Conservation (phyloP, 352 stramenopile species). For the Globisporangium middletonii region DNA sequence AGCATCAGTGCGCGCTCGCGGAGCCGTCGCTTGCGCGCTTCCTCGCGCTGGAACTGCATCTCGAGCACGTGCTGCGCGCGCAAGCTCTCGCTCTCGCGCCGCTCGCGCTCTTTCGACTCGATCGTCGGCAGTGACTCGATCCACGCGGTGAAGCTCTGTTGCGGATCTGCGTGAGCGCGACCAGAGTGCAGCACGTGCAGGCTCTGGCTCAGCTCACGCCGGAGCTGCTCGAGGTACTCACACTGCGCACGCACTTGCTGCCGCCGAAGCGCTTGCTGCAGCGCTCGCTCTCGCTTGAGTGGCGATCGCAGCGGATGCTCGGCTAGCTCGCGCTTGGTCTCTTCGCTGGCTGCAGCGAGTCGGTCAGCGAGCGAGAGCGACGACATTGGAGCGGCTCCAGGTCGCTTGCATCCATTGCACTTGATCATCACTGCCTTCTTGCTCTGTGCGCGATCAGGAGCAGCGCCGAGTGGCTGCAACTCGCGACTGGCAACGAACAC, state of each 20-base stretch:
- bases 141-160: conserved; percentile 44
- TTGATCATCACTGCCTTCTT: not conserved
- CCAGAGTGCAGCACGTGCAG: conserved; percentile 31
- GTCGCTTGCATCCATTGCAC: not conserved
- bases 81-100: conserved; percentile 25
- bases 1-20: conserved; percentile 33
- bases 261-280: conserved; percentile 17
- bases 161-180: conserved; percentile 30
- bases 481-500: not conserved
- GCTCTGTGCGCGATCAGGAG: not conserved
- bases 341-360: conserved; percentile 8
- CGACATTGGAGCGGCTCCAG: not conserved
- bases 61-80: conserved; percentile 38
- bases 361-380: conserved; percentile 6
- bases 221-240: conserved; percentile 23
- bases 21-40: conserved; percentile 28
- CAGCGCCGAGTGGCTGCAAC: not conserved
- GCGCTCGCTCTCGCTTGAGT: conserved; percentile 1
- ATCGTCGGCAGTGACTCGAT: conserved; percentile 51
- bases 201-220: conserved; percentile 24
- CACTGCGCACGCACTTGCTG: conserved; percentile 20
- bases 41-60: conserved; percentile 35
- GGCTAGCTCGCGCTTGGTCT: conserved; percentile 3
- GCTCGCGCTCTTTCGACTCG: conserved; percentile 35
- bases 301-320: not conserved